A percentile compares a stretch with the other conserved stretches of the same genome.
These are phyloP conservation scores for Russula olivacea DNA, from an alignment of 768 basidiomycete species.

Conservation along the genomic window DNA sequence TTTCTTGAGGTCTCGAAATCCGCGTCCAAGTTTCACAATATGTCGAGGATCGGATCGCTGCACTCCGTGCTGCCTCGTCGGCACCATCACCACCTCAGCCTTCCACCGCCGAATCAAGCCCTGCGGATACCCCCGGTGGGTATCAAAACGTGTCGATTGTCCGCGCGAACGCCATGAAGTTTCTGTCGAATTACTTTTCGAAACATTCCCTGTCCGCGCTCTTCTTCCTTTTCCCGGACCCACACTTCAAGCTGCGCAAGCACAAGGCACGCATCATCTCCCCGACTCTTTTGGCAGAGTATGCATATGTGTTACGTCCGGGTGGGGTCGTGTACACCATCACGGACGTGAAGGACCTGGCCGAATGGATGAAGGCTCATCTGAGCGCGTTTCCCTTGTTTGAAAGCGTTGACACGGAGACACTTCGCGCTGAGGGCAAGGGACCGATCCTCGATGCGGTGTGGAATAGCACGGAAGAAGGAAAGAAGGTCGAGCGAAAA, in stretches of 20 bases:
- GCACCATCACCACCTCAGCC: constrained; percentile 7
- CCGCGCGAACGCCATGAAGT: constrained; percentile 98
- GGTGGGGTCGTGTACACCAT: constrained; percentile 98
- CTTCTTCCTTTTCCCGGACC: constrained; percentile 98
- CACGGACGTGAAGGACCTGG: constrained; percentile 91
- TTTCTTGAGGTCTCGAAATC: constrained; percentile 82
- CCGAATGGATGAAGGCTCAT: constrained; percentile 93
- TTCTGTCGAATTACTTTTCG: constrained; percentile 90
- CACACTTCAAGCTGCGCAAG: constrained; percentile 96
- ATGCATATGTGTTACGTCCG: constrained; percentile 85
- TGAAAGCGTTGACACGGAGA: constrained; percentile 66
- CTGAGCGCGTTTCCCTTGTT: constrained; percentile 86
- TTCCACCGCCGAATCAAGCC: constrained; percentile 27
- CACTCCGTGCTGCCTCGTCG: constrained; percentile 66
- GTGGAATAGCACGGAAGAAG: constrained; percentile 87
- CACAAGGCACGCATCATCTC: constrained; percentile 99
- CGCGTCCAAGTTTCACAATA: constrained; percentile 95
- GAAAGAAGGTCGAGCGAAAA: constrained; percentile 93
- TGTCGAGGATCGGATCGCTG: constrained; percentile 88
- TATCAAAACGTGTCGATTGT: constrained; percentile 91
- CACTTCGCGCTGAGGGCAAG: constrained; percentile 68
- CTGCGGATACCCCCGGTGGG: constrained; percentile 33
- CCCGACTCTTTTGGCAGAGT: constrained; percentile 94
- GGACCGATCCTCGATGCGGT: constrained; percentile 78
- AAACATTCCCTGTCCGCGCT: constrained; percentile 87